Evolutionary conservation across 2,329 filamentous ascomycete species (phyloP), one percentile per base, ranked within the genome.

Genomic region (Fonsecaea multimorphosa): DNA sequence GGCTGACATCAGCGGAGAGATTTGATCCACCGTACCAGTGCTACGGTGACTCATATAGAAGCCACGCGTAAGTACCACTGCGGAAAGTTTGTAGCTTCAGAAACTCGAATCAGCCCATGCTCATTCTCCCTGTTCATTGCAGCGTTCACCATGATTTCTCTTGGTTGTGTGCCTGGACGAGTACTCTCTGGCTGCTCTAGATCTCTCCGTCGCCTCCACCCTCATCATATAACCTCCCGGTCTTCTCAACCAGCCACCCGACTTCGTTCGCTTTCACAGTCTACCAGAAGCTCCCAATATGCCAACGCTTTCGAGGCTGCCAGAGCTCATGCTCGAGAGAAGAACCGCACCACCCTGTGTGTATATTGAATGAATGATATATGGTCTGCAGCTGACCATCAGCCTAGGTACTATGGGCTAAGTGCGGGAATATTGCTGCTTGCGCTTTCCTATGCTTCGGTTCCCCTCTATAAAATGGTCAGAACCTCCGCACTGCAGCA

Each of bases 401-500:
- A 11, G 31, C 22, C 14, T 67, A 88, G 86, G 78, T 88, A 87
- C 76, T 89, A 89, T 73, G 83, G 86, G 27, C 79, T 87, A 55
- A 88, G 86, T 72, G 77, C 88, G 59, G 86, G 89, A 56, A 78
- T 89, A 40, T 86, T 85, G 67, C 88, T 87, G 6, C 80, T 88
- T 46, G 86, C 87, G 14, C 78, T 89, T 40, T 85, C 87, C 55
- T 89, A 89, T 75, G 86, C 86, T 68, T 88, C 86, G 14, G 87
- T 89, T 29, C 87, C 87, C 49, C 79, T 89, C 67, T 89, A 89
- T 77, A 89, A 89, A 75, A 89, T 88, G 85, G 85, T 87, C 73
- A 46, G 61, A 14, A 24, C 34, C 51, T 7, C 31, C 34, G 12
- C 24, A 9, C 2, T 24, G 2, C 12, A 61, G 14, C 16, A 38